Percentiles rank a stretch among this genome's conserved stretches.
These are phyloP conservation scores for Deinandra increscens DNA, from an alignment of 129 eudicot species.

Conservation along the genomic window DNA sequence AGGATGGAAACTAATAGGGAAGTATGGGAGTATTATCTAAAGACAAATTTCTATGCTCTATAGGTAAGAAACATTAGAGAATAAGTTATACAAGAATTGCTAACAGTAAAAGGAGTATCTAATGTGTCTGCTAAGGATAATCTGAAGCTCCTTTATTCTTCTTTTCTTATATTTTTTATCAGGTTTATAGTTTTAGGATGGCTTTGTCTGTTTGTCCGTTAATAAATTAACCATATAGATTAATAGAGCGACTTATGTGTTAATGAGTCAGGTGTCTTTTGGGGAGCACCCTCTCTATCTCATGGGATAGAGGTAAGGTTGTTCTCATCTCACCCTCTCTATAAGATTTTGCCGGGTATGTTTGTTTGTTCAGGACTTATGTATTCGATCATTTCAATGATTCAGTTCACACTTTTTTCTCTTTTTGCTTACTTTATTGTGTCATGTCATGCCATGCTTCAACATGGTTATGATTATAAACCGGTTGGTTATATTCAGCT, in stretches of 20 bases:
- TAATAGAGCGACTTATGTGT: neutral
- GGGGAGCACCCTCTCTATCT: too few relatives aligned
- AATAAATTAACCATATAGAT: too few relatives aligned
- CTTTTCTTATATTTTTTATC: neutral
- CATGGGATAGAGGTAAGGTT: too few relatives aligned
- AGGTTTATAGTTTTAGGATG: neutral
- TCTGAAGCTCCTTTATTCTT: neutral
- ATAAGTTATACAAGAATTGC: neutral
- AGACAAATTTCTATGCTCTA: neutral
- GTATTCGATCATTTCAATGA: neutral
- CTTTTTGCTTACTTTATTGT: neutral
- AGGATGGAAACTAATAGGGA: neutral
- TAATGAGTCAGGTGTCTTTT: too few relatives aligned
- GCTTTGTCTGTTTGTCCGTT: neutral
- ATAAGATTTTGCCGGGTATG: too few relatives aligned
- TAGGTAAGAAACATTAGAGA: neutral
- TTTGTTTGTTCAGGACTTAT: neutral
- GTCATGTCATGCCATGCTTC: neutral
- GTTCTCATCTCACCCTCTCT: too few relatives aligned
- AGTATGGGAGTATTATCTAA: neutral
- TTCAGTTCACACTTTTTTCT: neutral
- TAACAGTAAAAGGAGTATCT: neutral
- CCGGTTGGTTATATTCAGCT: neutral
- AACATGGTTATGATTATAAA: neutral
- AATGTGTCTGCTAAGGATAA: neutral